Evolutionary conservation across 2,329 filamentous ascomycete genomes (phyloP), one percentile per base, ranked within the genome.

Genomic region (Aspergillus piperis): DNA sequence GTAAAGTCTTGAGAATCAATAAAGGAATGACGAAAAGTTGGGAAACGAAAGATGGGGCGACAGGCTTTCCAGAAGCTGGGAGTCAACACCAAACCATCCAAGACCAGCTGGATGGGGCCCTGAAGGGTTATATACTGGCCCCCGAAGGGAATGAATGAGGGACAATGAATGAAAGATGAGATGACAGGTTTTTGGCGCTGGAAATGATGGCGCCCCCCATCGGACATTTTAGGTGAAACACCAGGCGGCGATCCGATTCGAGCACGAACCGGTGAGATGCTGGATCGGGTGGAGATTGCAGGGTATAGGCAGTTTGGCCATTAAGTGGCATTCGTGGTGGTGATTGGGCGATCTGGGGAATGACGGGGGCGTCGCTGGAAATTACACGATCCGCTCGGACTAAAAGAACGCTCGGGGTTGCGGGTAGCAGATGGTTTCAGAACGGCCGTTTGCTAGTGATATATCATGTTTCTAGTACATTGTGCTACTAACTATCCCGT

Each of bases 1-100:
- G 11, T 19, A 11, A 42, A 42, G 32, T 13, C 11, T 36, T 13
- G 52, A 42, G 10, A 39, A 15, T 6, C 5, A 7, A 5, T 5
- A 53, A 54, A 54, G 17, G 52, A 54, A 54, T 11, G 52, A 54
- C 52, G 11, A 30, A 11, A 30, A 19, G 51, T 54, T 27, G 41
- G 41, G 8, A 21, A 39, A 25, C 13, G 19, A 25, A 39, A 15
- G 38, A 42, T 6, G 23, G n/a, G 32, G 23, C 48, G 32, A 36
- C n/a, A 53, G 27, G 53, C 53, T 55, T 55, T 17, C 53, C 53
- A 55, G 53, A 55, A 55, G 53, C 53, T 55, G 47, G 13, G 47
- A 17, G n/a, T 27, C 23, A 36, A 36, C 11, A 36, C 32, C 15
- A 32, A 32, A n/a, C 13, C 47, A 50, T 27, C 32, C 15, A n/a